phyloP scores from a whole-genome alignment of 2,329 filamentous ascomycete species.

The Laburnicola sp. region DNA sequence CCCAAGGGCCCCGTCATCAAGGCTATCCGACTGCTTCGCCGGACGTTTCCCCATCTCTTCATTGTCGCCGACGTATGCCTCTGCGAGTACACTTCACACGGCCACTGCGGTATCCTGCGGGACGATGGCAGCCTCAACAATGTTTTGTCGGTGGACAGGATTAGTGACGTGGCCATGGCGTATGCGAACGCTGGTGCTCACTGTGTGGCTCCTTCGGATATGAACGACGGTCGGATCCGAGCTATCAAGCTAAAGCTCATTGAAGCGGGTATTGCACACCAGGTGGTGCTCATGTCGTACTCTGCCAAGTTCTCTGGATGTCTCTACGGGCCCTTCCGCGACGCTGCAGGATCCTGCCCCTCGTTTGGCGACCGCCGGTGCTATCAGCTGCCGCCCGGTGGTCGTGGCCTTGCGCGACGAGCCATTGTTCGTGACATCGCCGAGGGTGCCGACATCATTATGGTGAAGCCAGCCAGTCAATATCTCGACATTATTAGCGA shows the following conservation, averaged over 20 bases:
- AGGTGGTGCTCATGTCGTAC: constrained; percentile 94
- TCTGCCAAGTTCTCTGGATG: constrained; percentile 97
- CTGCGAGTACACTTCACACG: constrained; percentile 97
- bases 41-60: constrained; percentile 86
- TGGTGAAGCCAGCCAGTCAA: constrained; percentile 96
- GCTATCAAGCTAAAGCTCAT: constrained; percentile 98
- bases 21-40: constrained; percentile 79
- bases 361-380: constrained; percentile 94
- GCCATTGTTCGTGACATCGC: constrained; percentile 87
- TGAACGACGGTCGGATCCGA: constrained; percentile 97
- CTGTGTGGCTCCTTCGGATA: constrained; percentile 95
- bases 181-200: constrained; percentile 96
- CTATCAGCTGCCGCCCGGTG: constrained; percentile 94
- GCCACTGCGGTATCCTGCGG: constrained; percentile 92
- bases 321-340: constrained; percentile 94
- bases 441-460: constrained; percentile 96
- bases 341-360: constrained; percentile 87
- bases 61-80: constrained; percentile 93
- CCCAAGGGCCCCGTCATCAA: constrained; percentile 89
- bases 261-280: constrained; percentile 89
- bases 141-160: constrained; percentile 86
- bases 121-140: constrained; percentile 95
- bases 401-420: constrained; percentile 84
- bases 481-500: constrained; percentile 98
- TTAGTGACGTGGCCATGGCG: constrained; percentile 95